A percentile compares a stretch with the other conserved stretches of the same genome.
These are phyloP conservation scores for Coelastrella sp. DNA, from an alignment of 139 green algal species.

Conservation along the genomic window DNA sequence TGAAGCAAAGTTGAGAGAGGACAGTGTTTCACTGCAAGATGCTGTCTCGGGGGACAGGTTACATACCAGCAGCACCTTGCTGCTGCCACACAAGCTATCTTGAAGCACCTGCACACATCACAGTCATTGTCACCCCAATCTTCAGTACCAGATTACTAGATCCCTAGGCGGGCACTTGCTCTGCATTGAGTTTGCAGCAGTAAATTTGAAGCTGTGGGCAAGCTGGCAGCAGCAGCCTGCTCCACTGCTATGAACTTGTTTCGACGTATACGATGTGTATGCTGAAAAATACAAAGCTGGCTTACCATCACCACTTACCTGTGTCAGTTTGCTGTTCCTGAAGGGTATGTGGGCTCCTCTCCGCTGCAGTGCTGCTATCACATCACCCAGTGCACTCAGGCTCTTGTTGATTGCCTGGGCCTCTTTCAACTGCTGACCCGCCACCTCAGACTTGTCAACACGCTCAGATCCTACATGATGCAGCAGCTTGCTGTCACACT, in stretches of 20 bases:
- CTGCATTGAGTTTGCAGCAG: too few relatives aligned
- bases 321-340: conserved; percentile 93
- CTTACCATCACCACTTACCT: conserved; percentile 58
- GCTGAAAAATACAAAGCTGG: neutral
- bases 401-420: conserved; percentile 90
- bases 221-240: too few relatives aligned
- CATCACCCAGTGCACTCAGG: conserved; percentile 75
- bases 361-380: conserved; percentile 60
- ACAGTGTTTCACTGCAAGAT: conserved; percentile 67
- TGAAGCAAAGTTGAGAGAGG: conserved; percentile 78
- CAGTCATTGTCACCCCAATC: neutral
- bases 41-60: conserved; percentile 91
- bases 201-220: too few relatives aligned
- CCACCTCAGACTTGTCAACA: conserved; percentile 76
- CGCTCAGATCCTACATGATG: conserved; percentile 73
- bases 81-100: conserved; percentile 53
- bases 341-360: conserved; percentile 84
- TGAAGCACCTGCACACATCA: conserved; percentile 68
- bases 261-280: too few relatives aligned
- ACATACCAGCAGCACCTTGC: conserved; percentile 97
- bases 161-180: too few relatives aligned
- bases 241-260: too few relatives aligned
- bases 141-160: too few relatives aligned
- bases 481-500: neutral
- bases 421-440: conserved; percentile 77